Conservation (phyloP, 1,284 basidiomycete species). For the Ceratobasidium sp. region DNA sequence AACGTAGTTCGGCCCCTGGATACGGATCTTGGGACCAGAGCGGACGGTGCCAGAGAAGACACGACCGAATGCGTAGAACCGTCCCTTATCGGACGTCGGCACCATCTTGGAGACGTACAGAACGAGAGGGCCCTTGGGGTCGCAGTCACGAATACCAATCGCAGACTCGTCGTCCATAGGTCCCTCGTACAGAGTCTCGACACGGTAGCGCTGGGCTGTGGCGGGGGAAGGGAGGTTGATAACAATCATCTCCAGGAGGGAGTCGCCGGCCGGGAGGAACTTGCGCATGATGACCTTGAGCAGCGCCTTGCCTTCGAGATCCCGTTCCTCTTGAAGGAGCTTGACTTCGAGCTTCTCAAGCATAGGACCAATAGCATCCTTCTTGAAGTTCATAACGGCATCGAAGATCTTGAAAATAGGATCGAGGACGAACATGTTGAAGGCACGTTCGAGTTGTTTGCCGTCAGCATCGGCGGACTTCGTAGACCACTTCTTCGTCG, state of each 20-base stretch:
- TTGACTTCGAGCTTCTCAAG: constrained; percentile 98
- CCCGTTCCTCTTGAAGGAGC: constrained; percentile 90
- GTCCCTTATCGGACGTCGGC: constrained; percentile 99
- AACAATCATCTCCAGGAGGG: constrained; percentile 99
- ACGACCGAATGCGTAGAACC: constrained; percentile 99
- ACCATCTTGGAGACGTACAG: constrained; percentile 99
- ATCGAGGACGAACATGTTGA: constrained; percentile 97
- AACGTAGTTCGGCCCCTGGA: constrained; percentile 98
- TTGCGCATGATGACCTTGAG: constrained; percentile 99
- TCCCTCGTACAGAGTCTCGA: constrained; percentile 99
- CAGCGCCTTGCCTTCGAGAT: constrained; percentile 95
- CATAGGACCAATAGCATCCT: constrained; percentile 86
- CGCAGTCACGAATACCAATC: constrained; percentile 98
- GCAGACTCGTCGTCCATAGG: constrained; percentile 99
- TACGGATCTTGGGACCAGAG: constrained; percentile 98
- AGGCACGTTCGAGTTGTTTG: constrained; percentile 90
- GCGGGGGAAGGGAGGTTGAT: constrained; percentile 98
- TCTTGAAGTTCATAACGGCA: constrained; percentile 99
- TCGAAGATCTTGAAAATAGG: constrained; percentile 99
- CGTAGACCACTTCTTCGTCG: constrained; percentile 97
- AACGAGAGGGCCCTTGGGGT: constrained; percentile 96
- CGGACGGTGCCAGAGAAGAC: constrained; percentile 99
- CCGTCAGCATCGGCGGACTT: constrained; percentile 82
- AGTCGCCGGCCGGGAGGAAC: constrained; percentile 99
- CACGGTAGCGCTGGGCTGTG: constrained; percentile 98